Evolutionary conservation across 257 asterid genomes (phyloP), one percentile per base, ranked within the genome.

Genomic region (Plectranthus barbatus): DNA sequence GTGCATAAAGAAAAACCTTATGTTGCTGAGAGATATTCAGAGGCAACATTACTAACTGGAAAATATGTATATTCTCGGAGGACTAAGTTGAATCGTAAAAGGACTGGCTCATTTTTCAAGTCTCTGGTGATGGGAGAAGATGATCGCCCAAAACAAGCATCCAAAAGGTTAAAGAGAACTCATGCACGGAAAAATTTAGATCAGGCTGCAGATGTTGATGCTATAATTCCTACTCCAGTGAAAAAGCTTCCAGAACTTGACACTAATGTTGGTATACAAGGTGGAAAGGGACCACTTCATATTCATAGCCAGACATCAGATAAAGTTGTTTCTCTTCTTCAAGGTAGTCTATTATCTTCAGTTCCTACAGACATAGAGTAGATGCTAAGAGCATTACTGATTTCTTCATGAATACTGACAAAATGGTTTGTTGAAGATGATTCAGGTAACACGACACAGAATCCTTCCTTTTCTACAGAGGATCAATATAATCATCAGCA

Each of bases 41-140:
- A 77, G 50, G 70, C 65, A 36, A 74, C 90, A 48, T 69, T 72
- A 61, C 74, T 74, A 36, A 69, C 64, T 21, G 89, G 77, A 62
- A 80, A 71, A 60, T 82, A 73, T 70, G 78, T 78, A 24, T 86
- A 86, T 72, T 76, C 74, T 70, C 85, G 87, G 56, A 84, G 84
- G 78, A 84, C 77, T 71, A 84, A 64, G 71, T 59, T 74, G 37
- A 73, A 71, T 51, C 56, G 69, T 72, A 81, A 79, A 78, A 75
- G 51, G 23, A 58, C 81, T 0, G 69, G 41, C 37, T 74, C 88
- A 34, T 78, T 76, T 60, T 79, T 80, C 46, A 70, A 76, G 65
- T 75, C 77, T 71, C 69, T 80, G 56, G 60, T 72, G 9, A 55
- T 57, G 14, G 77, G 68, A 67, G 77, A 69, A 54, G 37, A 48